phyloP scores from a whole-genome alignment of 2,329 filamentous ascomycete species.

The Corinectria fuckeliana region DNA sequence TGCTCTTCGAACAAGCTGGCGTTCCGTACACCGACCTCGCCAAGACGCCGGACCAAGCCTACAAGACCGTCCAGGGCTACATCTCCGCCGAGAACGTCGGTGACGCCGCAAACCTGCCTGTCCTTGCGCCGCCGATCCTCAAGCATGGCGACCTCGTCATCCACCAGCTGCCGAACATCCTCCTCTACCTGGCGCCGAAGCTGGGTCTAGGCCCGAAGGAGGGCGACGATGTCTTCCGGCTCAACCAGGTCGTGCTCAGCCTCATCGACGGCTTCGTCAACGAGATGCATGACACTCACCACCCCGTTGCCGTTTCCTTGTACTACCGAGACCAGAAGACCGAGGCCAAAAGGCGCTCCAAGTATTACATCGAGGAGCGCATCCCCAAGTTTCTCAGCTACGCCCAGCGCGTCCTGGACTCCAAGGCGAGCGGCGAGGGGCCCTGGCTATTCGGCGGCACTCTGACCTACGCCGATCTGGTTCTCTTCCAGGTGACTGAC shows the following conservation, averaged over 20 bases:
- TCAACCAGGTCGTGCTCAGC: conserved; percentile 71
- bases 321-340: conserved; percentile 81
- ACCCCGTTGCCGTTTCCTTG: conserved; percentile 64
- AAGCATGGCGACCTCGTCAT: conserved; percentile 67
- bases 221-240: conserved; percentile 56
- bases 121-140: conserved; percentile 72
- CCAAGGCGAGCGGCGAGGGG: conserved; percentile 61
- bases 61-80: conserved; percentile 55
- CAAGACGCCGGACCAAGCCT: conserved; percentile 53
- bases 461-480: conserved; percentile 75
- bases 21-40: conserved; percentile 67
- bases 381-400: conserved; percentile 77
- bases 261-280: conserved; percentile 73
- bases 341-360: conserved; percentile 64
- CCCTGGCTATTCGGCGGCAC: conserved; percentile 70
- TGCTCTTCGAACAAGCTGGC: conserved; percentile 73
- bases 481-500: conserved; percentile 69
- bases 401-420: conserved; percentile 69
- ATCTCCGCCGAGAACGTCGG: conserved; percentile 54
- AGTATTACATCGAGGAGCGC: conserved; percentile 64
- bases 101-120: conserved; percentile 66
- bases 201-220: conserved; percentile 60
- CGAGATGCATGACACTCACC: conserved; percentile 78
- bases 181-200: conserved; percentile 70
- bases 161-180: conserved; percentile 75